These are phyloP conservation scores for Globisporangium yorkense DNA, from an alignment of 352 stramenopile species.

Conservation along the genomic window DNA sequence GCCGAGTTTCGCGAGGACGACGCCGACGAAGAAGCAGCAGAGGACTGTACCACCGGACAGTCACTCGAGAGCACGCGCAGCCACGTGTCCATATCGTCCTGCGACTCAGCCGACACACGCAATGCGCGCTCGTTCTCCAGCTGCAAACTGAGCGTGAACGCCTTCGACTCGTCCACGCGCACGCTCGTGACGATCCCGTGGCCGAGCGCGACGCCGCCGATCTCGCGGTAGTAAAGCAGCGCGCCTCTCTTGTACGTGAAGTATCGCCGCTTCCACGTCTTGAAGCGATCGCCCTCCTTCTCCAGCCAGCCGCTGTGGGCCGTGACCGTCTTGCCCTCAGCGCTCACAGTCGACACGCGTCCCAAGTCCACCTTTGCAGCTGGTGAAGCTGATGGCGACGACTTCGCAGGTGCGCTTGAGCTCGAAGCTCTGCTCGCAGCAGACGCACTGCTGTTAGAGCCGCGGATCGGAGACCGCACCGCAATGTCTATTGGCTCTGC, in stretches of 20 bases:
- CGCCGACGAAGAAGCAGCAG: too few species aligned
- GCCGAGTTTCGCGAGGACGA: not conserved
- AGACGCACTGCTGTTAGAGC: not conserved
- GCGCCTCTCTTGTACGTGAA: conserved; percentile 67
- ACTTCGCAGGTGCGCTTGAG: not conserved
- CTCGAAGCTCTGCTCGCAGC: not conserved
- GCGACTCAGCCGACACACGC: conserved; percentile 25
- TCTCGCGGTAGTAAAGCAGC: conserved; percentile 69
- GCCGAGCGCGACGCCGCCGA: conserved; percentile 48
- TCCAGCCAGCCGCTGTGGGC: conserved; percentile 64
- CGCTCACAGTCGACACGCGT: conserved; percentile 9
- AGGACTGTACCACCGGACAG: not conserved
- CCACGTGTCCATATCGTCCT: conserved; percentile 42
- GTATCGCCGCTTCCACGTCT: conserved; percentile 73
- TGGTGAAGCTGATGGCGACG: not conserved
- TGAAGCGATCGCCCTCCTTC: conserved; percentile 70
- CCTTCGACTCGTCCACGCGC: conserved; percentile 36
- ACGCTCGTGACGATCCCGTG: conserved; percentile 49
- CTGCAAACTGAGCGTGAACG: conserved; percentile 41
- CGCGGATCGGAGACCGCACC: not conserved
- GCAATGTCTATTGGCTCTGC: not conserved
- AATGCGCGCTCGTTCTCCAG: conserved; percentile 26
- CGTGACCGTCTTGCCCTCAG: conserved; percentile 17
- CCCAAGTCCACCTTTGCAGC: not conserved
- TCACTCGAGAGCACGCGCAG: conserved; percentile 25